These are phyloP conservation scores for Tolypocladium pustulatum DNA, from an alignment of 2,329 filamentous ascomycete genomes.

Conservation along the genomic window DNA sequence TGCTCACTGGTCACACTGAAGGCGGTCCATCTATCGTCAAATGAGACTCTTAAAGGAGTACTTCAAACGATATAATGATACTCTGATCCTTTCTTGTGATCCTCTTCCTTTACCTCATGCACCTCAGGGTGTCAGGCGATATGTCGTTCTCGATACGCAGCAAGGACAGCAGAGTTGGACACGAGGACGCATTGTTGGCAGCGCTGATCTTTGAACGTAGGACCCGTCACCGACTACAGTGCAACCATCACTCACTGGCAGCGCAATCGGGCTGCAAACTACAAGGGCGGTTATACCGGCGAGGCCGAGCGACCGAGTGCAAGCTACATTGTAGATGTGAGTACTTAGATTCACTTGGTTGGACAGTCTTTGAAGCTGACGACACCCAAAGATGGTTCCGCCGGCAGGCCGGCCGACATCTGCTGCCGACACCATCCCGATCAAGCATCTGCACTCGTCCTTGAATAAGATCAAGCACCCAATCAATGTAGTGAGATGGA, in stretches of 20 bases:
- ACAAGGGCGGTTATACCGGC: constrained; percentile 58
- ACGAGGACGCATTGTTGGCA: constrained; percentile 4
- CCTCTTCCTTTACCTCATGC: not conserved
- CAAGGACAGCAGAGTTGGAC: constrained; percentile 4
- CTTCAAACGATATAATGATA: not conserved
- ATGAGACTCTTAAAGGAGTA: not conserved
- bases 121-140: not conserved
- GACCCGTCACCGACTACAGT: constrained; percentile 87
- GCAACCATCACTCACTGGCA: constrained; percentile 88
- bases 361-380: constrained; percentile 9
- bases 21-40: not conserved
- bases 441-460: constrained; percentile 95
- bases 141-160: too few relatives aligned
- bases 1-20: not conserved
- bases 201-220: constrained; percentile 31
- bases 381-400: constrained; percentile 61
- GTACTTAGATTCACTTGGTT: not conserved
- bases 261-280: constrained; percentile 60
- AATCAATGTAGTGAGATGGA: constrained; percentile 95
- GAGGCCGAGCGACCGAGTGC: constrained; percentile 76
- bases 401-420: constrained; percentile 64
- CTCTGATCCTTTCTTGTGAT: not conserved
- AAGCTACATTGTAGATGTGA: constrained; percentile 81
- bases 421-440: constrained; percentile 78
- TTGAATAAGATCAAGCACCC: constrained; percentile 97